Percentiles rank a stretch among this genome's conserved stretches.
Evolutionary conservation across 179 eudicot species (phyloP).

Genomic region (Camellia oleifera): DNA sequence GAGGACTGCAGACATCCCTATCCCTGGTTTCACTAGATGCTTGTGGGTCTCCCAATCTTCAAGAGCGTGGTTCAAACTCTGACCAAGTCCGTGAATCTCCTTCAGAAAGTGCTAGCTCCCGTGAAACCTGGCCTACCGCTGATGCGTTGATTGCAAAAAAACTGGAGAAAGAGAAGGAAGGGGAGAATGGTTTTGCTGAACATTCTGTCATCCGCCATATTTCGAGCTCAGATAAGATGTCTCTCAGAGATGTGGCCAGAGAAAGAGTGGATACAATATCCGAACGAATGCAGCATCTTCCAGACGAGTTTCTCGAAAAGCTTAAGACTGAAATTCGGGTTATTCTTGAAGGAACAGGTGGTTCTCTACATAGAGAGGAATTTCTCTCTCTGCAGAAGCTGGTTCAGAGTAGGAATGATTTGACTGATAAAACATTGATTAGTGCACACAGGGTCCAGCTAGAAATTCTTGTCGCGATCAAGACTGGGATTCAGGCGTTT

Average conservation of each 20-base stretch:
- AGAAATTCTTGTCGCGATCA: constrained; percentile 81
- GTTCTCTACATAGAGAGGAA: constrained; percentile 80
- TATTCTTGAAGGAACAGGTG: constrained; percentile 86
- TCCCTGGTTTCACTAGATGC: constrained; percentile 42
- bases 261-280: constrained; percentile 76
- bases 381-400: constrained; percentile 65
- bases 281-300: constrained; percentile 75
- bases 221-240: constrained; percentile 73
- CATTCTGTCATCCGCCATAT: constrained; percentile 73
- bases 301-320: constrained; percentile 74
- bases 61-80: constrained; percentile 52
- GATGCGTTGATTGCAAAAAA: constrained; percentile 66
- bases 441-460: constrained; percentile 80
- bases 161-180: constrained; percentile 61
- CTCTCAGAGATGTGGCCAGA: constrained; percentile 62
- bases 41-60: constrained; percentile 35
- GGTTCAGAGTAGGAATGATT: constrained; percentile 69
- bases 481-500: constrained; percentile 94
- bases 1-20: constrained; percentile 40
- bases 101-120: constrained; percentile 93
- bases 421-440: constrained; percentile 53
- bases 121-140: constrained; percentile 82
- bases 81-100: constrained; percentile 82
- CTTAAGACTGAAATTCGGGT: constrained; percentile 67
- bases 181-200: constrained; percentile 73